Percentiles rank a stretch among this genome's conserved stretches.
phyloP scores from a whole-genome alignment of 768 basidiomycete genomes.

The Pulveroboletus frians region DNA sequence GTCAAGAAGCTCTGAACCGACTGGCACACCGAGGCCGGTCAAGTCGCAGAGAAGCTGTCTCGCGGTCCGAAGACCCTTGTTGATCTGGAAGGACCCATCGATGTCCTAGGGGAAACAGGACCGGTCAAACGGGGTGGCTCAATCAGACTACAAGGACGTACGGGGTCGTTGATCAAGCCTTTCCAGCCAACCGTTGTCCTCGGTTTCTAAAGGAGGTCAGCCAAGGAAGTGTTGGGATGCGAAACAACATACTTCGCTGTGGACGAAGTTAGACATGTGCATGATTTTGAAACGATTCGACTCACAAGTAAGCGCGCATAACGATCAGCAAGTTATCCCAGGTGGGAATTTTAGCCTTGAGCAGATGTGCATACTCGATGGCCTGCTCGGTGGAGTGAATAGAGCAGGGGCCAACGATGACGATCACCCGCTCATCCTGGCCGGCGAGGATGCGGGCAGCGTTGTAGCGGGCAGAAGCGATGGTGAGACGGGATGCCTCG shows the following conservation, averaged over 20 bases:
- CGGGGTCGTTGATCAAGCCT: constrained; percentile 88
- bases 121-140: neutral
- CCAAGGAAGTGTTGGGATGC: neutral
- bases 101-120: constrained; percentile 46
- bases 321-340: constrained; percentile 82
- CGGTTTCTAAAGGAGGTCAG: constrained; percentile 62
- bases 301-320: constrained; percentile 97
- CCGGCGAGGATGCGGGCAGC: constrained; percentile 79
- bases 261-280: constrained; percentile 21
- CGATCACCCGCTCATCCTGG: constrained; percentile 79
- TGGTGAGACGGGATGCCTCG: constrained; percentile 60
- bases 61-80: constrained; percentile 89
- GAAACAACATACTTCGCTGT: constrained; percentile 35
- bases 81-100: constrained; percentile 91
- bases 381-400: constrained; percentile 90
- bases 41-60: constrained; percentile 89
- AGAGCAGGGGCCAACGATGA: constrained; percentile 93
- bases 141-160: constrained; percentile 3
- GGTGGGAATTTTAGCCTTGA: constrained; percentile 59
- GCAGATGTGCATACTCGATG: constrained; percentile 69
- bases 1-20: constrained; percentile 92
- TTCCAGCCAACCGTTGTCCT: constrained; percentile 98
- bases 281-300: constrained; percentile 37
- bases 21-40: constrained; percentile 83
- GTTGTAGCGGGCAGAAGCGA: constrained; percentile 72